Evolutionary conservation across 2,329 filamentous ascomycete species (phyloP).

Genomic region (Aspergillus hiratsukae): DNA sequence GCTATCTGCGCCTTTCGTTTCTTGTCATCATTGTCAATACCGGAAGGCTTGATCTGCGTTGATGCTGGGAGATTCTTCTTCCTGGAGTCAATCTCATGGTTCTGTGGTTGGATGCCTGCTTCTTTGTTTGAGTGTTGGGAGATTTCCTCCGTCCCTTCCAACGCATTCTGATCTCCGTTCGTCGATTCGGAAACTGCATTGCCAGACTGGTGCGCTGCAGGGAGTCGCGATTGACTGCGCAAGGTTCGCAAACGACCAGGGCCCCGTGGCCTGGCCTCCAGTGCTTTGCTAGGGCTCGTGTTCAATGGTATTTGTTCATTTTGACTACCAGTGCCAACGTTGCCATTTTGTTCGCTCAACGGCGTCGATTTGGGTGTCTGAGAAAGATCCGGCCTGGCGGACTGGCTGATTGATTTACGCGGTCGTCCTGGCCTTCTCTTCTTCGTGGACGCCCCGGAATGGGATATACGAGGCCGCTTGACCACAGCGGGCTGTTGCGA

Average conservation of each 20-base stretch:
- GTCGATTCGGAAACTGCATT: background rate
- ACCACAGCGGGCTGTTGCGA: conserved; percentile 18
- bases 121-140: background rate
- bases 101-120: background rate
- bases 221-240: conserved; percentile 15
- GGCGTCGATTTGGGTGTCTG: conserved; percentile 13
- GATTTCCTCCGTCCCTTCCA: background rate
- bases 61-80: conserved; percentile 11
- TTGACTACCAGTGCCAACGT: conserved; percentile 9
- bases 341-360: conserved; percentile 15
- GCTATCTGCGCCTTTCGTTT: conserved; percentile 32
- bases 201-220: background rate
- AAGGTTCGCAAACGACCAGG: conserved; percentile 10
- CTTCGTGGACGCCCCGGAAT: conserved; percentile 5
- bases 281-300: conserved; percentile 10
- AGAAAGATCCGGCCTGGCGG: conserved; percentile 8
- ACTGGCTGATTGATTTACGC: conserved; percentile 22
- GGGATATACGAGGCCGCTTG: conserved; percentile 29
- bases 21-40: conserved; percentile 14
- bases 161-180: background rate
- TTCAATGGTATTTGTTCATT: conserved; percentile 8
- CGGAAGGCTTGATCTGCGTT: conserved; percentile 1
- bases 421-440: conserved; percentile 25
- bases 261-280: conserved; percentile 3
- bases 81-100: background rate